Conservation (phyloP, 2,329 filamentous ascomycete genomes). For the Penicillium sclerotigenum region DNA sequence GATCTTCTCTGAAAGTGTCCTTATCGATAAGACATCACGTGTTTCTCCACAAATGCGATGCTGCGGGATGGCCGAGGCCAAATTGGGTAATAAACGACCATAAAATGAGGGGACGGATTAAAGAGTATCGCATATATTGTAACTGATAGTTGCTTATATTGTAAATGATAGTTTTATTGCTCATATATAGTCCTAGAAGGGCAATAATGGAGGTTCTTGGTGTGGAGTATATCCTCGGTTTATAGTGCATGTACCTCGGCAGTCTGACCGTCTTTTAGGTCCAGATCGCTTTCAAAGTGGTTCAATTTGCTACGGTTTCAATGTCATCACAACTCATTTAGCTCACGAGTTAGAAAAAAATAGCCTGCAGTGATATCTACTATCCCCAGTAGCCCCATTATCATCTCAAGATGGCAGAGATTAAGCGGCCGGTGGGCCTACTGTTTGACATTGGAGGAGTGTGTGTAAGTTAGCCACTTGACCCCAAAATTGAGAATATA, state of each 20-base stretch:
- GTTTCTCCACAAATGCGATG: neutral
- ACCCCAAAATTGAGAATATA: neutral
- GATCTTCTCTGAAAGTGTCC: neutral
- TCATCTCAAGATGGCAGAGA: slow-evolving; percentile 35
- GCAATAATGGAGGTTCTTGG: neutral
- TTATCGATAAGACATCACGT: slow-evolving; percentile 13
- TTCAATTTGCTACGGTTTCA: slow-evolving; percentile 11
- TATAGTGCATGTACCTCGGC: slow-evolving; percentile 28
- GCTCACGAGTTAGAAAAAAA: neutral
- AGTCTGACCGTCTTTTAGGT: slow-evolving; percentile 13
- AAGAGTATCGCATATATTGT: fast-evolving
- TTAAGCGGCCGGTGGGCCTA: slow-evolving; percentile 64
- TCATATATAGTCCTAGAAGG: neutral
- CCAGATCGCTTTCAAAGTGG: slow-evolving; percentile 1
- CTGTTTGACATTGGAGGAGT: slow-evolving; percentile 97
- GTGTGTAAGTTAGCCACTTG: slow-evolving; percentile 63
- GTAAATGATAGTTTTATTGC: neutral
- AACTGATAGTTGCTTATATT: no score
- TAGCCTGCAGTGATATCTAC: neutral
- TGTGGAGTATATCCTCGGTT: slow-evolving; percentile 13
- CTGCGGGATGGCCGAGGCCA: neutral
- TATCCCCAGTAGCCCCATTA: neutral
- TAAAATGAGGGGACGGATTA: neutral
- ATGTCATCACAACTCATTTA: neutral
- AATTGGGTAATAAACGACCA: neutral